phyloP scores from a whole-genome alignment of 2,329 filamentous ascomycete genomes.

The Trichophyton mentagrophytes region DNA sequence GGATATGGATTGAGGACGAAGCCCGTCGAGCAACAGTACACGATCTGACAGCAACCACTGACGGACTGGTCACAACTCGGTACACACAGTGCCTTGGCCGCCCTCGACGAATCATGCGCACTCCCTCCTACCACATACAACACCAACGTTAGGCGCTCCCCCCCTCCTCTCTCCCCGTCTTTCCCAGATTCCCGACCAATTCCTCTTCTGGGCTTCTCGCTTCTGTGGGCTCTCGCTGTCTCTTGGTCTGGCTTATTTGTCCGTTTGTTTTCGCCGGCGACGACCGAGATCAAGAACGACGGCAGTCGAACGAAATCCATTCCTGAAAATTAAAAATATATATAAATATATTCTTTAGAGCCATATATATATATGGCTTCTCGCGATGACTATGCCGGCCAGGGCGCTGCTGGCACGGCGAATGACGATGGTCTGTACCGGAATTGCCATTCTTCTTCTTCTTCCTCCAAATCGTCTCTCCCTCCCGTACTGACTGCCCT shows the following conservation, averaged over 20 bases:
- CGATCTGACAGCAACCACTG: background rate
- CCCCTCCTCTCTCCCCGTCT: background rate
- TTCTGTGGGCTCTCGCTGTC: no score
- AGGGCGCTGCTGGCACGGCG: background rate
- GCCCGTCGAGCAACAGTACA: background rate
- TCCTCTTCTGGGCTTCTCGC: background rate
- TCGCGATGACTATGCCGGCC: background rate
- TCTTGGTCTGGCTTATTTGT: no score
- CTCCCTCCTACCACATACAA: background rate
- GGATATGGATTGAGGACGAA: background rate
- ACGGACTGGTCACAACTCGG: background rate
- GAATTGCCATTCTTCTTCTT: no score
- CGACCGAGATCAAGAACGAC: no score
- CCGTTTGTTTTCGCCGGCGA: no score
- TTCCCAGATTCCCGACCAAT: background rate
- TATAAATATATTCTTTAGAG: no score
- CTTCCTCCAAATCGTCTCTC: background rate
- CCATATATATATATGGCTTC: background rate
- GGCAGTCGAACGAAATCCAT: no score
- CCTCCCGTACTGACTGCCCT: background rate
- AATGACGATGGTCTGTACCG: constrained; percentile 1
- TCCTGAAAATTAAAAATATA: no score
- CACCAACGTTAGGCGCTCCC: background rate
- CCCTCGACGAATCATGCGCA: background rate
- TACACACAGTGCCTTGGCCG: background rate